These are phyloP conservation scores for Pseudogymnoascus sp. DNA, from an alignment of 2,329 filamentous ascomycete species.

Conservation along the genomic window DNA sequence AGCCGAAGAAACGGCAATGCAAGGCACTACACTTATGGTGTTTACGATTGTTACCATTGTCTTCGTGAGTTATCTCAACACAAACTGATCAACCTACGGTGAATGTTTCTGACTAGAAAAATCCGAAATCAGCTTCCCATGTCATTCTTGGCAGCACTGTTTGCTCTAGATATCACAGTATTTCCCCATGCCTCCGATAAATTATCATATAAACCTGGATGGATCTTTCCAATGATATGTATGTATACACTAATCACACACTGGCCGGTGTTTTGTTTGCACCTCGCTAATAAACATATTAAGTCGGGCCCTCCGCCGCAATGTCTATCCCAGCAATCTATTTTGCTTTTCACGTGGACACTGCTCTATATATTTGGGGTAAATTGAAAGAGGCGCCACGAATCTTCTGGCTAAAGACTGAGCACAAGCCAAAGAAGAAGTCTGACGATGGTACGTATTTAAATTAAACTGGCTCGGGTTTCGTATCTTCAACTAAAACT, in stretches of 20 bases:
- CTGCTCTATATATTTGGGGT: background rate
- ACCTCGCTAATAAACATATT: background rate
- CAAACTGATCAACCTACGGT: background rate
- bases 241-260: background rate
- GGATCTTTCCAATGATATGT: conserved; percentile 6
- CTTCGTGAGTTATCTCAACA: conserved; percentile 31
- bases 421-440: background rate
- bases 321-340: conserved; percentile 5
- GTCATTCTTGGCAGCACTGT: background rate
- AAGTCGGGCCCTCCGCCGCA: background rate
- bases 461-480: background rate
- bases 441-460: background rate
- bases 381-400: background rate
- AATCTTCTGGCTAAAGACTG: background rate
- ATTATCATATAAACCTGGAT: background rate
- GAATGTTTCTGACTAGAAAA: background rate
- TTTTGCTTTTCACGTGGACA: background rate
- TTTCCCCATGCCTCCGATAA: background rate
- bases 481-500: background rate
- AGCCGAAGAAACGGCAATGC: conserved; percentile 23
- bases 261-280: background rate
- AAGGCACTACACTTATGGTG: conserved; percentile 37
- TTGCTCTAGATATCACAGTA: background rate
- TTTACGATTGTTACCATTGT: conserved; percentile 43
- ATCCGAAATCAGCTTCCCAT: background rate